phyloP scores from a whole-genome alignment of 441 rosid genomes.

The Lagerstroemia fauriei region DNA sequence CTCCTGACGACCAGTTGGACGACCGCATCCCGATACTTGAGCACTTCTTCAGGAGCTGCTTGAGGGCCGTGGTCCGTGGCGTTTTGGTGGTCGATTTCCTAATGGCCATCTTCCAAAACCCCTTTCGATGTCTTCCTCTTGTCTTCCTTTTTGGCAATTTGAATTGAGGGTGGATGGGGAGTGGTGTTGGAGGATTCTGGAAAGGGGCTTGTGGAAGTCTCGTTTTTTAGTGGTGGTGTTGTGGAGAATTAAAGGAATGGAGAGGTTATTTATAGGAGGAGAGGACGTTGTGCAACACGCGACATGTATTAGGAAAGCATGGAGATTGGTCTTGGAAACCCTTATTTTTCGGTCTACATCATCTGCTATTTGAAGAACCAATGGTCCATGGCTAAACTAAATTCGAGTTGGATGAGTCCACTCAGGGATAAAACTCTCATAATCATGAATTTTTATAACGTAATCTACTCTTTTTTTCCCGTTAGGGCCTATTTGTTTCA shows the following conservation, averaged over 20 bases:
- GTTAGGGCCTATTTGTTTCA: too few species aligned
- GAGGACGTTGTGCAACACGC: neutral
- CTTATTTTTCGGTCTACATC: too few species aligned
- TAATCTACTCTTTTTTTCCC: too few species aligned
- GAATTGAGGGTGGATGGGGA: neutral
- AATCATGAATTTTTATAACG: too few species aligned
- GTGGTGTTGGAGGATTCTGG: neutral
- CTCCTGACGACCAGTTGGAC: conserved; percentile 34
- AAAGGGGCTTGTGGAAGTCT: neutral
- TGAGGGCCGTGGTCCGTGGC: conserved; percentile 48
- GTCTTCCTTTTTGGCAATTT: conserved; percentile 20
- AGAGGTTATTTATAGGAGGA: neutral
- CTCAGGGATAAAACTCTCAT: too few species aligned
- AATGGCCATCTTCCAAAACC: conserved; percentile 10
- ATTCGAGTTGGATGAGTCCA: too few species aligned
- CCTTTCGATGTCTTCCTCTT: conserved; percentile 42
- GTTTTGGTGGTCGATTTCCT: conserved; percentile 43
- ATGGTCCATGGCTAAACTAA: too few species aligned
- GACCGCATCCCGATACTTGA: conserved; percentile 66
- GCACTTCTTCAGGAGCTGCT: conserved; percentile 60
- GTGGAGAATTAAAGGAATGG: neutral
- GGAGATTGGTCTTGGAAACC: too few species aligned
- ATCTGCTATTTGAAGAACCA: too few species aligned
- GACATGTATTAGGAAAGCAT: neutral
- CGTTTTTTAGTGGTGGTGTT: neutral